Conservation (phyloP, 306 rosid genomes). For the Sicyos baderoa region DNA sequence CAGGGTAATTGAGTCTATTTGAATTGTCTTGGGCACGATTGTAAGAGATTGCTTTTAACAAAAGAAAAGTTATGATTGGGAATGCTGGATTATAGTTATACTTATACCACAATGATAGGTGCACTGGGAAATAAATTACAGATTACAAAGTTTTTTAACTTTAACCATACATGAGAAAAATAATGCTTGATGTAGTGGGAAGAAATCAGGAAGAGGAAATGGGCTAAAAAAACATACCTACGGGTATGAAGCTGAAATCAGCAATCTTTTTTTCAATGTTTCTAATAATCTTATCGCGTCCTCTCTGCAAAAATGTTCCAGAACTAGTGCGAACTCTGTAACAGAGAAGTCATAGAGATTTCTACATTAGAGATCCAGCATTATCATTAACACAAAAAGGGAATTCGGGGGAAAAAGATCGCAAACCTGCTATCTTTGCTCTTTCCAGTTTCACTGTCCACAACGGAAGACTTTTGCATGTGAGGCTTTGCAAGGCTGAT, state of each 20-base stretch:
- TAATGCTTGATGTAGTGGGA: background rate
- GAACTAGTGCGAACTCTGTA: slow-evolving; percentile 88
- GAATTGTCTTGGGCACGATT: background rate
- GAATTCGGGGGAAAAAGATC: slow-evolving; percentile 13
- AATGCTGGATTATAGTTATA: background rate
- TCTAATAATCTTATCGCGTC: slow-evolving; percentile 74
- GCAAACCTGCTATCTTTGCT: slow-evolving; percentile 91
- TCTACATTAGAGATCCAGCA: slow-evolving; percentile 19
- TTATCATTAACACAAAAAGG: slow-evolving; percentile 1
- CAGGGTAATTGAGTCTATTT: background rate
- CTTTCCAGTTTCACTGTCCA: slow-evolving; percentile 86
- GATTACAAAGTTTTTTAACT: background rate
- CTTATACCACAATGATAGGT: background rate
- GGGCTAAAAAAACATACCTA: slow-evolving; percentile 41
- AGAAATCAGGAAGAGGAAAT: slow-evolving; percentile 19
- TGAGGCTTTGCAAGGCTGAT: slow-evolving; percentile 65
- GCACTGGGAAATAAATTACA: background rate
- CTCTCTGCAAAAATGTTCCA: slow-evolving; percentile 87
- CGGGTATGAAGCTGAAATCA: slow-evolving; percentile 79
- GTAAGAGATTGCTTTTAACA: background rate
- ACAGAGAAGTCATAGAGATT: slow-evolving; percentile 7
- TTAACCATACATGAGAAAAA: background rate
- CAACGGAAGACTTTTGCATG: slow-evolving; percentile 84
- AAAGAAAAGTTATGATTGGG: background rate
- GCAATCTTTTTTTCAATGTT: slow-evolving; percentile 74